Evolutionary conservation across 768 basidiomycete genomes (phyloP).

Genomic region (Cyathus striatus): DNA sequence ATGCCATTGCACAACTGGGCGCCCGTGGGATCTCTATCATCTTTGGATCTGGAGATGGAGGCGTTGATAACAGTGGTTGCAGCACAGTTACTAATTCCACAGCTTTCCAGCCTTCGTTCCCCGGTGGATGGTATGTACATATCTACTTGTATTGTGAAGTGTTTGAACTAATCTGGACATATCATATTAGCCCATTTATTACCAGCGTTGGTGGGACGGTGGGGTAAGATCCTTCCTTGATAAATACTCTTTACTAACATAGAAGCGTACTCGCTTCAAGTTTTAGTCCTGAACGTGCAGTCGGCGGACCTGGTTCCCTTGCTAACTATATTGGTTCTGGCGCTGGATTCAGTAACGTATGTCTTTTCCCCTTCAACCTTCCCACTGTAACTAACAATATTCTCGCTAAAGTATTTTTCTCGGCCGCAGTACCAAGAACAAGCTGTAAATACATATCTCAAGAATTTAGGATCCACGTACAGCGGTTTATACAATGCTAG

Average conservation of each 20-base stretch:
- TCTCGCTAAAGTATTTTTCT: constrained; percentile 17
- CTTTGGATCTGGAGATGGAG: constrained; percentile 41
- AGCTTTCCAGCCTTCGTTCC: neutral
- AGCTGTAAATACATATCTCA: constrained; percentile 10
- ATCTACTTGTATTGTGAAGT: neutral
- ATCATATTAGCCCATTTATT: neutral
- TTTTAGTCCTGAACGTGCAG: neutral
- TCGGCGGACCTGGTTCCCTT: neutral
- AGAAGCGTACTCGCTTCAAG: too few relatives aligned
- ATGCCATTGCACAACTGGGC: neutral
- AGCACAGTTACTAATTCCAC: neutral
- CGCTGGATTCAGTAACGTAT: neutral
- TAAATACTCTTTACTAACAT: too few relatives aligned
- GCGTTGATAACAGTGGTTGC: constrained; percentile 35
- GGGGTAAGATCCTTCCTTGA: neutral
- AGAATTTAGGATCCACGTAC: neutral
- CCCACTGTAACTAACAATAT: neutral
- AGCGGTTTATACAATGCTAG: neutral
- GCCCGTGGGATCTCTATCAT: constrained; percentile 39
- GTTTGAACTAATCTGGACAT: neutral
- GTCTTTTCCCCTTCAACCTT: neutral
- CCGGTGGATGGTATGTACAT: neutral
- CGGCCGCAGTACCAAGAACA: constrained; percentile 32
- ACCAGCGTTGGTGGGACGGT: neutral
- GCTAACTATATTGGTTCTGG: neutral